These are phyloP conservation scores for Trypanosoma rangeli DNA, from an alignment of 208 protist genomes.

Conservation along the genomic window DNA sequence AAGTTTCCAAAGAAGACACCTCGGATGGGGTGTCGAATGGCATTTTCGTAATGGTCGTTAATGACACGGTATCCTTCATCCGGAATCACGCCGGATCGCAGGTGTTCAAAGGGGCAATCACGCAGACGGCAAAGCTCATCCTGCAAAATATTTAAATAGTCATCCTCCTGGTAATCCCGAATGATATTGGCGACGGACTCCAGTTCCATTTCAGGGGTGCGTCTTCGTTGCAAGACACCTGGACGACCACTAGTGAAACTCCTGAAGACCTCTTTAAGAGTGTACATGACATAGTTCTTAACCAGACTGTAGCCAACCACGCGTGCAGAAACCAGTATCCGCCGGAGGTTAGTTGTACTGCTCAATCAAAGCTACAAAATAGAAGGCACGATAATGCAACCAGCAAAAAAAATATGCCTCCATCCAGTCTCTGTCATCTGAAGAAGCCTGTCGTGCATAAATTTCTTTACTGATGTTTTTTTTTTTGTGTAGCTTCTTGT, in stretches of 20 bases:
- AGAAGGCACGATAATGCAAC: constrained; percentile 26
- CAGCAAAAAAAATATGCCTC: constrained; percentile 34
- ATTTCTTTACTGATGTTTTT: neutral
- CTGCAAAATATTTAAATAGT: constrained; percentile 45
- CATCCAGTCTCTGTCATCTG: constrained; percentile 12
- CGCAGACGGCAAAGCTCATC: constrained; percentile 43
- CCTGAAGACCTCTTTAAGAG: constrained; percentile 42
- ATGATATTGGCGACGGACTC: constrained; percentile 76
- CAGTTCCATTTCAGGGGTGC: constrained; percentile 54
- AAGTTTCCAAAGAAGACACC: constrained; percentile 69
- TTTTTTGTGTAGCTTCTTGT: neutral
- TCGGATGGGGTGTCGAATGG: constrained; percentile 64
- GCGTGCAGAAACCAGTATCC: constrained; percentile 15
- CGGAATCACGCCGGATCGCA: constrained; percentile 41
- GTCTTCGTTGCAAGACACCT: constrained; percentile 60
- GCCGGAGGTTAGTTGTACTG: constrained; percentile 35
- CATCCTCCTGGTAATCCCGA: constrained; percentile 75
- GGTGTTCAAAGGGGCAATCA: constrained; percentile 37
- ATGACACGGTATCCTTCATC: constrained; percentile 66
- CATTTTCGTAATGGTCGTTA: constrained; percentile 59
- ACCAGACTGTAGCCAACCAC: constrained; percentile 27
- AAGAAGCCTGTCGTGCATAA: constrained; percentile 2
- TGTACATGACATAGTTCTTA: constrained; percentile 50
- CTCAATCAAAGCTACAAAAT: constrained; percentile 49
- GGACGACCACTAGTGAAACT: constrained; percentile 59